Evolutionary conservation across 345 rosid species (phyloP).

Genomic region (Brassica incana): DNA sequence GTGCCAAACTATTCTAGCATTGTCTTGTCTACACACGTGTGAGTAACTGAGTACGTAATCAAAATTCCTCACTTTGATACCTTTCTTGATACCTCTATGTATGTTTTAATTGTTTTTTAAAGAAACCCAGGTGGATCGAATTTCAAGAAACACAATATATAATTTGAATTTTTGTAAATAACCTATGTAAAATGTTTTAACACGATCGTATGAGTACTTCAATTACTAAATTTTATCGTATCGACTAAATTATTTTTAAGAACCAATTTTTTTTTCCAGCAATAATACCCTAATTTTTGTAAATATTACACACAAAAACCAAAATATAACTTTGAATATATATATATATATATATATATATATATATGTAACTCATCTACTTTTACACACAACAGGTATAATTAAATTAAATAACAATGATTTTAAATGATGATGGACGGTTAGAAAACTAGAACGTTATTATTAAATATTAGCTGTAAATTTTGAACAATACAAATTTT

Average conservation of each 20-base stretch:
- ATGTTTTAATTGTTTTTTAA: neutral
- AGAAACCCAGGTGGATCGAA: slow-evolving; percentile 20
- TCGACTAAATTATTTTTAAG: neutral
- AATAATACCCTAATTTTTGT: neutral
- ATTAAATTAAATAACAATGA: neutral
- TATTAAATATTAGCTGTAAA: neutral
- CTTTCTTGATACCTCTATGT: neutral
- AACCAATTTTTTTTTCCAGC: neutral
- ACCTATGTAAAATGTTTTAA: neutral
- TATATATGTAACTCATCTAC: neutral
- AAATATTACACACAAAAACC: neutral
- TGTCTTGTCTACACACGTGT: slow-evolving; percentile 38
- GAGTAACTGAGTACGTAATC: neutral
- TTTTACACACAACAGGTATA: neutral
- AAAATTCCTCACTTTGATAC: slow-evolving; percentile 23
- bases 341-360: no score
- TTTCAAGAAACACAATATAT: neutral
- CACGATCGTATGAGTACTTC: neutral
- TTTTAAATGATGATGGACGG: neutral
- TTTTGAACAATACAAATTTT: neutral
- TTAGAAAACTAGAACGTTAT: neutral
- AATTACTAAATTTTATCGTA: neutral
- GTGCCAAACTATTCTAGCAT: slow-evolving; percentile 35
- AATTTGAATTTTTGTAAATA: neutral
- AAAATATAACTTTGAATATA: neutral